Evolutionary conservation across 306 rosid species (phyloP), one percentile per base, ranked within the genome.

Genomic region (Benincasa hispida): DNA sequence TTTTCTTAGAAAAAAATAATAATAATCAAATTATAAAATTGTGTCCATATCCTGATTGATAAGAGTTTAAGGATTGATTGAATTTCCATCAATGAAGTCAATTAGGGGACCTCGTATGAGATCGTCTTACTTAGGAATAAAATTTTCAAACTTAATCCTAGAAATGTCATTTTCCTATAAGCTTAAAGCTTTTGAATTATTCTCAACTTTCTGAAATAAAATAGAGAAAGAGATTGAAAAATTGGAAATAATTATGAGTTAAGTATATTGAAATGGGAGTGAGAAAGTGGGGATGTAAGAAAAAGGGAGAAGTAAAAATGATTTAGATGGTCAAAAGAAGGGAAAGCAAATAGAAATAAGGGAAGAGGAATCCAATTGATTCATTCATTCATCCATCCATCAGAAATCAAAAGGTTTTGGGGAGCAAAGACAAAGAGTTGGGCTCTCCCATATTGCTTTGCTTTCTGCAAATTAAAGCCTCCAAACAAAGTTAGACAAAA

Each of bases 361-460:
- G 18, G 24, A 24, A 12, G 3, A 3, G 65, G 68, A 62, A 30
- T 62, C 69, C 25, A 3, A 65, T 65, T 9, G 72, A 35, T 65
- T 28, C 30, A 57, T 57, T 41, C 14, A 42, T 45, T 45, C 61
- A 22, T 21, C 5, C 28, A 56, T 56, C 59, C 17, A 57, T 57
- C 32, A 57, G 3, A 28, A n/a, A 61, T 30, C 67, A 63, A 32
- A 63, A 63, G 72, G 72, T 15, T 60, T 60, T 28, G 12, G 74
- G 74, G 74, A 68, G 37, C 74, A 68, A 68, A 41, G 75, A 68
- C 74, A 68, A 68, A 41, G 75, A 68, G 75, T 68, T 68, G 50
- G 54, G 1, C 74, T 68, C 74, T 68, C 74, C 74, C 74, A 68
- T 68, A 41, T 42, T 21, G 55, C 75, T 68, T 68, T 68, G 53